Percentiles rank a stretch among this genome's conserved stretches.
These are phyloP conservation scores for Blastomyces silverae DNA, from an alignment of 2,329 filamentous ascomycete species.

Conservation along the genomic window DNA sequence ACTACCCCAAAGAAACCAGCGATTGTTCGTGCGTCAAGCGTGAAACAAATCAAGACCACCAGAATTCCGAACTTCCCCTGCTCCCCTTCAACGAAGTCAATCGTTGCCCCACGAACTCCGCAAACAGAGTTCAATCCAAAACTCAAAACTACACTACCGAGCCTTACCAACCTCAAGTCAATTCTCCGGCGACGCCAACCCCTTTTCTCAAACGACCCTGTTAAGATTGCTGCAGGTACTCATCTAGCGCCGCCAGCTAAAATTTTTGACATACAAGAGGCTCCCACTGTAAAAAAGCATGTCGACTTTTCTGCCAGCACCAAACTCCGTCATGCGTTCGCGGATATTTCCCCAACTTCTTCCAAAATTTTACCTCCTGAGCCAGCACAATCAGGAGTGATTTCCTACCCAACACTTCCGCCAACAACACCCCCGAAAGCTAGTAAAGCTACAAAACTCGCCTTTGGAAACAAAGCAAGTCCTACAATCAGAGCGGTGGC, in stretches of 20 bases:
- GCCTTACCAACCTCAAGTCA: constrained; percentile 51
- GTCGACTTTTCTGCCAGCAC: constrained; percentile 74
- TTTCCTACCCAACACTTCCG: constrained; percentile 36
- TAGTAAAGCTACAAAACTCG: constrained; percentile 17
- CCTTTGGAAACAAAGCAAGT: constrained; percentile 21
- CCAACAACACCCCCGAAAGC: constrained; percentile 33
- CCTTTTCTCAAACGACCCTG: constrained; percentile 53
- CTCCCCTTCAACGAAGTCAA: constrained; percentile 50
- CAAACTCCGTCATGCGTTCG: constrained; percentile 42
- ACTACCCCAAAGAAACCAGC: constrained; percentile 76
- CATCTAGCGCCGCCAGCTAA: constrained; percentile 39
- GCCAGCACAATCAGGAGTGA: constrained; percentile 30
- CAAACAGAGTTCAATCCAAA: constrained; percentile 44
- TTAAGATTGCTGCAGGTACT: constrained; percentile 55
- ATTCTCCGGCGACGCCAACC: constrained; percentile 56
- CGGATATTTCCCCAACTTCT: constrained; percentile 37
- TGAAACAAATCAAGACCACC: constrained; percentile 49
- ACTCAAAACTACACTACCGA: constrained; percentile 43
- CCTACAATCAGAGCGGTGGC: constrained; percentile 40
- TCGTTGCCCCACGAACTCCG: constrained; percentile 40
- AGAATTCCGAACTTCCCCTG: constrained; percentile 49
- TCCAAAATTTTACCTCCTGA: constrained; percentile 29
- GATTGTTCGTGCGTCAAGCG: constrained; percentile 53
- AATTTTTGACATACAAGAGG: constrained; percentile 43
- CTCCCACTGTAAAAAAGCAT: constrained; percentile 67